Base-by-base conservation (phyloP, 164 flowering plant species). In the Stephania cephalantha region DNA sequence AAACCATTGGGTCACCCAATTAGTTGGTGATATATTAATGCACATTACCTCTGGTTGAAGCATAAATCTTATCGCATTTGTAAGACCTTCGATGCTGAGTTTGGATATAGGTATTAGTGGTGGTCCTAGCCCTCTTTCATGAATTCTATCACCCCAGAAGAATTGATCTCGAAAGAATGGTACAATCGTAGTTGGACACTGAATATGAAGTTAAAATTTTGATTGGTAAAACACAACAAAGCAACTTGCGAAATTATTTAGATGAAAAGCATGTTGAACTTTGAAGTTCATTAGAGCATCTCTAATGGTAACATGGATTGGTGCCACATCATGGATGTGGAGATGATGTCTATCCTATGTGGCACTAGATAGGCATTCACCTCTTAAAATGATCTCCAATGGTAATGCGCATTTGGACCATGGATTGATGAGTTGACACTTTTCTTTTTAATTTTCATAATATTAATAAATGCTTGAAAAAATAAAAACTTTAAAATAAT, bases 161-260 rank as follows among this genome's bases (percentile, higher is more conserved):
- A 89, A 90, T 79, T 93, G 98, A 83, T 95, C 99, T 61, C 99
- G 98, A 75, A 93, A 95, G 84, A 93, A 95, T n/a, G 99, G 99
- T 45, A 95, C 91, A 53, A 93, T 86, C 18, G 95, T 86, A 61
- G 99, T 93, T 71, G 99, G 99, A 79, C 97, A 91, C 99, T 92
- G 92, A 9, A 82, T 53, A 30, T 73, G 45, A 68, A 6, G 45
- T 44, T 52, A 58, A 22, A 44, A 67, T 31, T 31, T 31, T 31
- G 35, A 31, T 31, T 31, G 3, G 35, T 31, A 31, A 77, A 71
- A 44, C 7, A 15, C 71, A 52, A 31, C 70, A 18, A 71, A 50
- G 65, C 8, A 22, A 15, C 45, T 55, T 61, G 65, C 18, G 68
- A 9, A 29, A 9, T 25, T 6, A 74, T 46, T 3, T 17, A 58